A percentile compares a stretch with the other conserved stretches of the same genome.
phyloP scores from a whole-genome alignment of 495 filamentous ascomycete genomes.

The Diplogelasinospora grovesii region DNA sequence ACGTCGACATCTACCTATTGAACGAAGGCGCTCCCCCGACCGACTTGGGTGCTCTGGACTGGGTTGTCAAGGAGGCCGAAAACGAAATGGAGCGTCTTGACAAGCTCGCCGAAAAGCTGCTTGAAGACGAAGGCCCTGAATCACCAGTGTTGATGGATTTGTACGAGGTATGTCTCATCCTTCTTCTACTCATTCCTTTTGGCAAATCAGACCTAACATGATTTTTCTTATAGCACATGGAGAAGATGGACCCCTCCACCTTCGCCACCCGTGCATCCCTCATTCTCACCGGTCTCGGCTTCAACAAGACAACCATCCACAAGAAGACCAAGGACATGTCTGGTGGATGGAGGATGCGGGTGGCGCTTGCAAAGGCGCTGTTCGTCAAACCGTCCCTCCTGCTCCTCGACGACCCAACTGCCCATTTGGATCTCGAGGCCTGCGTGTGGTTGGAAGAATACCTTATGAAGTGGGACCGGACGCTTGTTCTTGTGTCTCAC shows the following conservation, averaged over 20 bases:
- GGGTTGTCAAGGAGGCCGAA: slow-evolving; percentile 95
- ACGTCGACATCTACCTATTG: slow-evolving; percentile 96
- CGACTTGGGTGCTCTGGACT: slow-evolving; percentile 86
- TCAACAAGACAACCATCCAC: slow-evolving; percentile 93
- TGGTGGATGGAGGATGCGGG: slow-evolving; percentile 99
- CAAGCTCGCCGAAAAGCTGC: slow-evolving; percentile 76
- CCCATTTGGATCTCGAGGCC: slow-evolving; percentile 98
- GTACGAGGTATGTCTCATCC: slow-evolving; percentile 69
- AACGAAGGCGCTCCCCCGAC: slow-evolving; percentile 94
- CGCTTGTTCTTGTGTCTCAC: slow-evolving; percentile 95
- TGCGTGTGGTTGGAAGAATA: slow-evolving; percentile 99
- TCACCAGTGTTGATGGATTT: slow-evolving; percentile 86
- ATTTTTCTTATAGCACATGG: slow-evolving; percentile 66
- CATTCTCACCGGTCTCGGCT: slow-evolving; percentile 97
- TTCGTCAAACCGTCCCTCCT: slow-evolving; percentile 97
- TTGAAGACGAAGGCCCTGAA: slow-evolving; percentile 89
- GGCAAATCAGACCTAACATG: not conserved
- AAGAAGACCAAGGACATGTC: slow-evolving; percentile 99
- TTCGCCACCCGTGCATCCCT: slow-evolving; percentile 93
- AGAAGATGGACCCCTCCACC: slow-evolving; percentile 99
- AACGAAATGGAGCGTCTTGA: slow-evolving; percentile 87
- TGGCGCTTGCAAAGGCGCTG: slow-evolving; percentile 92
- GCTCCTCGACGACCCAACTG: slow-evolving; percentile 95
- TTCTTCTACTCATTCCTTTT: not conserved
- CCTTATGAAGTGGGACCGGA: slow-evolving; percentile 98